Base-by-base conservation (phyloP, 2,329 filamentous ascomycete species). In the Orbilia javanica region DNA sequence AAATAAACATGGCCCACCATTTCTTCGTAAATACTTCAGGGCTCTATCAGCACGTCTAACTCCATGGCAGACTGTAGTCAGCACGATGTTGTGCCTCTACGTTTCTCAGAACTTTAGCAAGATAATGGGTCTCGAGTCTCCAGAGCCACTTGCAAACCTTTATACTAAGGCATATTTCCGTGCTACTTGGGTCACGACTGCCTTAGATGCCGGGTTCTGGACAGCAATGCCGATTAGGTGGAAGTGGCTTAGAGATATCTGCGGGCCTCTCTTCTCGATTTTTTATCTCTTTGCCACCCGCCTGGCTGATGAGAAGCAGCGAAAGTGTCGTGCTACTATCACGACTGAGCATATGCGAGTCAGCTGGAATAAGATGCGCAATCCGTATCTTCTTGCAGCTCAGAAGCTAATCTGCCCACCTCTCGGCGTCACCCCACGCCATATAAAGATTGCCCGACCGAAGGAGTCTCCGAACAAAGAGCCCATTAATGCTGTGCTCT, bases 181-280 rank as follows among this genome's bases (percentile, higher is more conserved):
- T 60, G 96, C 96, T 69, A 99, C 96, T 83, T 99, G 96, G 96
- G 89, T 98, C 15, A 90, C 96, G 66, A 99, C 96, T 0, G 96
- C 94, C 0, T 85, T 99, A 78, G 96, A 99, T 82, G 96, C 96
- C 4, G 96, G 96, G 0, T 99, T 97, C 84, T 99, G 96, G 96
- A 97, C 94, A 0, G 96, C 96, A 36, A 99, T 99, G 96, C 91
- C 90, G 82, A 94, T 99, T 80, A 89, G 89, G 71, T 87, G 87
- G 57, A 94, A 92, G 82, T 94, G 92, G 89, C 81, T 97, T 48
- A 88, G 94, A 44, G 94, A 98, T 83, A 83, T 97, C 13, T 89
- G 92, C 8, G 94, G 93, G 83, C 87, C 98, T 20, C 86, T 93
- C 55, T 98, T 97, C 84, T 93, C 93, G 0, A 83, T 92, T 10